Percentiles rank a stretch among this genome's conserved stretches.
Conservation (phyloP, 495 filamentous ascomycete species). For the Penicillium canescens region DNA sequence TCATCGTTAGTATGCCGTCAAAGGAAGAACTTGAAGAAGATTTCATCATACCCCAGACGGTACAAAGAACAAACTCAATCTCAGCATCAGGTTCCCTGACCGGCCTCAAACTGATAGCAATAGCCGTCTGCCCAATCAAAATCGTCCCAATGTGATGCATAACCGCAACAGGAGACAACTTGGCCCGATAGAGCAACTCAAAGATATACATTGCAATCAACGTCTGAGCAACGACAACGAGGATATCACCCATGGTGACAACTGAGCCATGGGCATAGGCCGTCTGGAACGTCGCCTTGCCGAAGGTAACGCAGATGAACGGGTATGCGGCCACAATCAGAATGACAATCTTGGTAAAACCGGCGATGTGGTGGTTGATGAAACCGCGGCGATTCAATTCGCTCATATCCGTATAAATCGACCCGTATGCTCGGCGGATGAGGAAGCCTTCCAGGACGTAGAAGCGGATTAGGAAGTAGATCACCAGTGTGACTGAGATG, state of each 20-base stretch:
- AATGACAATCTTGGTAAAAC: slow-evolving; percentile 43
- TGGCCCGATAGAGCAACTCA: slow-evolving; percentile 46
- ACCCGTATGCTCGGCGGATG: slow-evolving; percentile 35
- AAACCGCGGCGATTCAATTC: slow-evolving; percentile 45
- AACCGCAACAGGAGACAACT: slow-evolving; percentile 43
- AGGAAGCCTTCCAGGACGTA: slow-evolving; percentile 47
- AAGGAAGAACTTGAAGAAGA: neutral
- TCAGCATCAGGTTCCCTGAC: slow-evolving; percentile 42
- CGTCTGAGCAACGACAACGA: slow-evolving; percentile 45
- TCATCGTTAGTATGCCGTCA: neutral
- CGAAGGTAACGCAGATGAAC: slow-evolving; percentile 42
- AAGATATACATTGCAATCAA: slow-evolving; percentile 51
- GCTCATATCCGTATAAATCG: slow-evolving; percentile 34
- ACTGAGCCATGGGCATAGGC: slow-evolving; percentile 26
- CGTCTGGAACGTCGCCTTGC: slow-evolving; percentile 31
- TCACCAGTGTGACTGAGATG: slow-evolving; percentile 40
- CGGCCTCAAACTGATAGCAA: slow-evolving; percentile 43
- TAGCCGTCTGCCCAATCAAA: slow-evolving; percentile 46
- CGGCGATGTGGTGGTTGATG: slow-evolving; percentile 53
- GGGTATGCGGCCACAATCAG: slow-evolving; percentile 45
- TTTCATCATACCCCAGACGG: slow-evolving; percentile 43
- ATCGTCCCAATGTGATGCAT: slow-evolving; percentile 49
- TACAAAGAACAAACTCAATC: slow-evolving; percentile 50
- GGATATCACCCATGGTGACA: slow-evolving; percentile 42
- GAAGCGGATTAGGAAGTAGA: slow-evolving; percentile 43